Evolutionary conservation across 2,329 filamentous ascomycete genomes (phyloP).

Genomic region (Monilinia fructigena): DNA sequence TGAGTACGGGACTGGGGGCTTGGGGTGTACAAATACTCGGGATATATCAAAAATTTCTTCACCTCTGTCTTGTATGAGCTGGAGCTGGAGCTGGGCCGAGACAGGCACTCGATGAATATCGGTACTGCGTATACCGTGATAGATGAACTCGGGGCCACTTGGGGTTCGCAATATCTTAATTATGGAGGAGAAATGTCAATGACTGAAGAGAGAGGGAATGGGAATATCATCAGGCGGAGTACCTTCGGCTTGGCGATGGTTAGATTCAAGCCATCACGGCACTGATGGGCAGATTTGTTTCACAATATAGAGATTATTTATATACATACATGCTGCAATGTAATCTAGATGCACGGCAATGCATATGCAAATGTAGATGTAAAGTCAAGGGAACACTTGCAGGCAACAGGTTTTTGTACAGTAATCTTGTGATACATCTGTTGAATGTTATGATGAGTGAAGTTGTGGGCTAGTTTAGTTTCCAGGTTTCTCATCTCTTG

Average conservation of each 20-base stretch:
- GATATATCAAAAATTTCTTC: slow-evolving; percentile 5
- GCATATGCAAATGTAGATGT: slow-evolving; percentile 6
- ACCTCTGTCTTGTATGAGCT: slow-evolving; percentile 13
- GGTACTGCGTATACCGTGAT: neutral
- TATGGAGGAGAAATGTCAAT: neutral
- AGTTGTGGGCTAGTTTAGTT: slow-evolving; percentile 1
- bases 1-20: neutral
- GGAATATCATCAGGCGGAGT: neutral
- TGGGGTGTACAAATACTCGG: slow-evolving; percentile 8
- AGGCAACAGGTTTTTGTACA: slow-evolving; percentile 8
- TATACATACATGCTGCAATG: slow-evolving; percentile 11
- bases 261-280: neutral
- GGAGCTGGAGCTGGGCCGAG: slow-evolving; percentile 11
- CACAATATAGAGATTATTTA: neutral
- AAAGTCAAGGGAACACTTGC: neutral
- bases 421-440: slow-evolving; percentile 3
- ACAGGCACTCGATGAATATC: neutral
- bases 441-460: neutral
- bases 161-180: neutral
- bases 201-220: neutral
- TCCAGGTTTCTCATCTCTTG: neutral
- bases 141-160: neutral
- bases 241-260: neutral
- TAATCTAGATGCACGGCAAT: slow-evolving; percentile 6
- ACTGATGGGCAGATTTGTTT: neutral